Conservation (phyloP, 1,139 yeast species). For the Pichia cactophila region DNA sequence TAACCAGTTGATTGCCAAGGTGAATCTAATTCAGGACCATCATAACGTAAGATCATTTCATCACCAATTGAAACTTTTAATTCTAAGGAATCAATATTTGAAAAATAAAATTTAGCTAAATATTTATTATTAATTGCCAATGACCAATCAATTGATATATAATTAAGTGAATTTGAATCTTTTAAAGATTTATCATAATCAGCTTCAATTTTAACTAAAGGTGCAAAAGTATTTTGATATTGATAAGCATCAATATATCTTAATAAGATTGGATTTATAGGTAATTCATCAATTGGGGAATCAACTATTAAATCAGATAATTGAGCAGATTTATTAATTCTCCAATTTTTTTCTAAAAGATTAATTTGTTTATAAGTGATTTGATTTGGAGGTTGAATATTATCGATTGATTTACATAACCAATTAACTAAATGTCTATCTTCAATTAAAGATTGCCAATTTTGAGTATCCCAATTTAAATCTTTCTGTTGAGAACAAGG, state of each 20-base stretch:
- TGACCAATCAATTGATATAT: constrained; percentile 70
- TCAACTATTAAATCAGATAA: constrained; percentile 42
- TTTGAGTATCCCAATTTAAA: constrained; percentile 75
- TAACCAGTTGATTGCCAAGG: constrained; percentile 71
- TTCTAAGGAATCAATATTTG: constrained; percentile 59
- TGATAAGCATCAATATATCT: constrained; percentile 79
- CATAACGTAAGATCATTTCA: constrained; percentile 59
- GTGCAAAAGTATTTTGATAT: constrained; percentile 81
- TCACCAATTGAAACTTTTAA: constrained; percentile 82
- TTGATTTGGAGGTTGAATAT: constrained; percentile 45
- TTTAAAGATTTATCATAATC: constrained; percentile 68
- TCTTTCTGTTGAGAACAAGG: constrained; percentile 82
- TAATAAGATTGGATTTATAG: constrained; percentile 63
- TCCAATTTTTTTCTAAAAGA: constrained; percentile 77
- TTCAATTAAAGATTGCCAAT: constrained; percentile 85
- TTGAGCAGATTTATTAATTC: constrained; percentile 55
- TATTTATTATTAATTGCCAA: constrained; percentile 57
- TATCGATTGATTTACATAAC: constrained; percentile 62
- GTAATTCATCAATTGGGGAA: constrained; percentile 43
- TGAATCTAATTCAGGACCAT: constrained; percentile 36
- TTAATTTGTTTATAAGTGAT: constrained; percentile 61
- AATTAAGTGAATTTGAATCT: constrained; percentile 74
- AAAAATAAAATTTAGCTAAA: constrained; percentile 61
- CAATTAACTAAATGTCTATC: constrained; percentile 72
- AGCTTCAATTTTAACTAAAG: constrained; percentile 73